Conservation (phyloP, 768 basidiomycete genomes). For the Favolaschia claudopus region DNA sequence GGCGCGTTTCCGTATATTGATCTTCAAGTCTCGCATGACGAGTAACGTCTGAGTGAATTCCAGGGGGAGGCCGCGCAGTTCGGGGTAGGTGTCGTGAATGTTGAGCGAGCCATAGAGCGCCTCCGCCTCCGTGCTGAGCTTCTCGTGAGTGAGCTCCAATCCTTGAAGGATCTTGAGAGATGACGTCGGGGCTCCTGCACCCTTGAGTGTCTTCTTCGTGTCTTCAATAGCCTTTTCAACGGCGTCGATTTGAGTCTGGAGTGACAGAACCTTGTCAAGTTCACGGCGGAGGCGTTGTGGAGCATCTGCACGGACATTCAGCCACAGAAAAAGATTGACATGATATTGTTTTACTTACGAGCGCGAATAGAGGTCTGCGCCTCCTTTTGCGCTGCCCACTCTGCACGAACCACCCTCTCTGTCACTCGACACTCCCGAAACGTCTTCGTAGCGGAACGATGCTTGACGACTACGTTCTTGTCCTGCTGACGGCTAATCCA, state of each 20-base stretch:
- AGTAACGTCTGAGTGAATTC: constrained; percentile 41
- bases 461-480: constrained; percentile 24
- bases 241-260: constrained; percentile 38
- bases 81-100: constrained; percentile 39
- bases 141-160: constrained; percentile 30
- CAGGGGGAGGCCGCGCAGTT: constrained; percentile 36
- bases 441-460: constrained; percentile 6
- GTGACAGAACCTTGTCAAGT: constrained; percentile 36
- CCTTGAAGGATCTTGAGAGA: constrained; percentile 23
- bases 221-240: constrained; percentile 31
- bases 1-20: constrained; percentile 43
- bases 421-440: constrained; percentile 29
- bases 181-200: not conserved
- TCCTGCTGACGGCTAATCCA: constrained; percentile 38
- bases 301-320: constrained; percentile 30
- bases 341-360: constrained; percentile 31
- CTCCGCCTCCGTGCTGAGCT: constrained; percentile 35
- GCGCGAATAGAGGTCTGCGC: constrained; percentile 37
- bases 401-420: constrained; percentile 27
- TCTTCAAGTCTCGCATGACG: constrained; percentile 46
- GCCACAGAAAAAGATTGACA: not conserved
- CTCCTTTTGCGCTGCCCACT: constrained; percentile 43
- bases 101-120: constrained; percentile 44
- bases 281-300: constrained; percentile 41
- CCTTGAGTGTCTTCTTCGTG: constrained; percentile 13